These are phyloP conservation scores for Asterophora lycoperdoides DNA, from an alignment of 768 basidiomycete species.

Conservation along the genomic window DNA sequence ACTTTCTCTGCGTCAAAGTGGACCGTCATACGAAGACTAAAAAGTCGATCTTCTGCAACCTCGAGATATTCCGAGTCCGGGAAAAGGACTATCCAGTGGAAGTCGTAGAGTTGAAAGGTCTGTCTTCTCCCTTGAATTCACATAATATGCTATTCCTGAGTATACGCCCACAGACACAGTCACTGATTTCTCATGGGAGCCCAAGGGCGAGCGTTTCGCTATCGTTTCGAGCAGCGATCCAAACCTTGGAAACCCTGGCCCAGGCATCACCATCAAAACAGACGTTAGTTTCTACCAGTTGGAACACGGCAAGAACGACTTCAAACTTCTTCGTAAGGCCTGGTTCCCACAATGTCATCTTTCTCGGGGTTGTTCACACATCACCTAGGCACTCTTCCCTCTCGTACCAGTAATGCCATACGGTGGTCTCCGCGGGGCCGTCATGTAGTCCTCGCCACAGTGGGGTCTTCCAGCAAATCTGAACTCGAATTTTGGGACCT, in stretches of 20 bases:
- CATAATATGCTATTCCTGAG: conserved; percentile 10
- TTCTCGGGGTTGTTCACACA: conserved; percentile 9
- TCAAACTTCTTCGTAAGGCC: conserved; percentile 76
- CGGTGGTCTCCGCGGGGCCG: conserved; percentile 97
- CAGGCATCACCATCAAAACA: conserved; percentile 93
- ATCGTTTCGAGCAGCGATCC: conserved; percentile 94
- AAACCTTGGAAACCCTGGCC: conserved; percentile 84
- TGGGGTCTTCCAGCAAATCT: conserved; percentile 92
- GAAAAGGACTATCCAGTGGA: conserved; percentile 99
- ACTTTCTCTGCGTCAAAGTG: conserved; percentile 98
- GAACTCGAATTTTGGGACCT: conserved; percentile 99
- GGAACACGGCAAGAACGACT: conserved; percentile 90
- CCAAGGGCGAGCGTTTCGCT: conserved; percentile 94
- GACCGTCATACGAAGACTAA: conserved; percentile 98
- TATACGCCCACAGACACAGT: conserved; percentile 64
- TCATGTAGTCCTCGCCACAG: conserved; percentile 92
- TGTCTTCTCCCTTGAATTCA: not conserved
- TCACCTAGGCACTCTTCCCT: conserved; percentile 62
- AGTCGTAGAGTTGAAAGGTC: conserved; percentile 95
- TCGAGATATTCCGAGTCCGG: conserved; percentile 95
- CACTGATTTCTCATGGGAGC: conserved; percentile 97
- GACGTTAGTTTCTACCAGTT: conserved; percentile 95
- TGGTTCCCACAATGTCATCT: not conserved
- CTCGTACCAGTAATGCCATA: conserved; percentile 88
- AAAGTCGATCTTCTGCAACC: conserved; percentile 96